A percentile compares a stretch with the other conserved stretches of the same genome.
Conservation (phyloP, 345 rosid genomes). For the Linum trigynum region DNA sequence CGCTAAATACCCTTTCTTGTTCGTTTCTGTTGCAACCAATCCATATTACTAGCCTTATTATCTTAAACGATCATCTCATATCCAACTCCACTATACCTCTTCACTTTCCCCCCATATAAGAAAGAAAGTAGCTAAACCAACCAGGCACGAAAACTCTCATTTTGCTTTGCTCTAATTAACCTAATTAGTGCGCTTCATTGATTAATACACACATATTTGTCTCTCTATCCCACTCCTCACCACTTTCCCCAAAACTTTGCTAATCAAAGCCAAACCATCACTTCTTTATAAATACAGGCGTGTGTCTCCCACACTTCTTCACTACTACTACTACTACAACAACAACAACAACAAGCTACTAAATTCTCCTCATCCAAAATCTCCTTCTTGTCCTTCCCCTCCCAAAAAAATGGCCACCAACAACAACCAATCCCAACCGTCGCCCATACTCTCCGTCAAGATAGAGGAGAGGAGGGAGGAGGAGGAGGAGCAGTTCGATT, state of each 20-base stretch:
- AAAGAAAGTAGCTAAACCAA: too few relatives aligned
- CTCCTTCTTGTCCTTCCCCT: background rate
- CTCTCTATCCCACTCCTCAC: background rate
- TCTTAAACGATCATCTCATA: too few relatives aligned
- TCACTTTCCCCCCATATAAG: too few relatives aligned
- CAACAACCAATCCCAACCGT: background rate
- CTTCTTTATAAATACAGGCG: background rate
- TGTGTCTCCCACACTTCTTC: background rate
- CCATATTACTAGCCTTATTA: too few relatives aligned
- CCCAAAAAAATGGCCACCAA: background rate
- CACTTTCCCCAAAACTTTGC: background rate
- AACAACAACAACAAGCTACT: background rate
- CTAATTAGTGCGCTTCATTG: too few relatives aligned
- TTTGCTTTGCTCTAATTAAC: too few relatives aligned
- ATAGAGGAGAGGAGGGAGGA: background rate
- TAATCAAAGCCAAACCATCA: background rate
- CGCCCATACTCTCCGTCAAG: background rate
- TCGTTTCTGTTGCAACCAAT: too few relatives aligned
- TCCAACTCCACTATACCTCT: too few relatives aligned
- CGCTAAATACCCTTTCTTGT: too few relatives aligned
- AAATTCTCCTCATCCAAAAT: background rate
- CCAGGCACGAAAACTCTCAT: too few relatives aligned
- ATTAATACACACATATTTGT: too few relatives aligned
- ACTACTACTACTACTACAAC: background rate
- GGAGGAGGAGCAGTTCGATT: conserved; percentile 25